phyloP scores from a whole-genome alignment of 208 protist genomes.

The Leishmania braziliensis region DNA sequence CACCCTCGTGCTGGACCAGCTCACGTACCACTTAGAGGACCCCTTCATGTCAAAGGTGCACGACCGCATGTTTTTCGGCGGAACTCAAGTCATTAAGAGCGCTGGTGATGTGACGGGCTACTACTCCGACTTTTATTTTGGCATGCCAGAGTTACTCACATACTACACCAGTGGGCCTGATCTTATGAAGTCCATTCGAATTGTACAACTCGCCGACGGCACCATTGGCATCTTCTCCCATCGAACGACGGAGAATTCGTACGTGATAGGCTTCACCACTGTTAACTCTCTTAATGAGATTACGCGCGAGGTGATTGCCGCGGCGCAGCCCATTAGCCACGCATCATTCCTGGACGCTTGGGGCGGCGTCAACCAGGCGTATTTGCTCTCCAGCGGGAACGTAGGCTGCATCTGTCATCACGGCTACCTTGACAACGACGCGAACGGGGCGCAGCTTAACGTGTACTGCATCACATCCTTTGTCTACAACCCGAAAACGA shows the following conservation, averaged over 20 bases:
- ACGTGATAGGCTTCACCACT: constrained; percentile 38
- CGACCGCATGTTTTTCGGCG: constrained; percentile 33
- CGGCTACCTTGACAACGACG: constrained; percentile 31
- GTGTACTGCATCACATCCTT: constrained; percentile 47
- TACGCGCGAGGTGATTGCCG: constrained; percentile 23
- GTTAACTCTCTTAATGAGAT: constrained; percentile 42
- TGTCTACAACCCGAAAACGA: constrained; percentile 34
- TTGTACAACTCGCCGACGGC: constrained; percentile 32
- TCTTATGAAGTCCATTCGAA: constrained; percentile 46
- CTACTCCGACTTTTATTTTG: constrained; percentile 50
- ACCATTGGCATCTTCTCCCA: constrained; percentile 46
- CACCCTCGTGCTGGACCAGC: constrained; percentile 29
- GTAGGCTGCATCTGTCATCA: constrained; percentile 52
- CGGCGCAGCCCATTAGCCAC: constrained; percentile 31
- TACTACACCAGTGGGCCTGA: constrained; percentile 41
- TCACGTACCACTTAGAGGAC: constrained; percentile 44
- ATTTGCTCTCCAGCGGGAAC: constrained; percentile 36
- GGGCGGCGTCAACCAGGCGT: constrained; percentile 53
- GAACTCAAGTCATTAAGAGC: constrained; percentile 42
- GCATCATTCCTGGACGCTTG: constrained; percentile 31
- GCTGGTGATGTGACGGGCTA: constrained; percentile 35
- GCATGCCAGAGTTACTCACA: constrained; percentile 18
- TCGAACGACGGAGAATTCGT: constrained; percentile 25
- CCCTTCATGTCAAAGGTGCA: constrained; percentile 42
- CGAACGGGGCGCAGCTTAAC: constrained; percentile 22